Conservation (phyloP, 1,284 basidiomycete genomes). For the Ceratobasidium papillatum region DNA sequence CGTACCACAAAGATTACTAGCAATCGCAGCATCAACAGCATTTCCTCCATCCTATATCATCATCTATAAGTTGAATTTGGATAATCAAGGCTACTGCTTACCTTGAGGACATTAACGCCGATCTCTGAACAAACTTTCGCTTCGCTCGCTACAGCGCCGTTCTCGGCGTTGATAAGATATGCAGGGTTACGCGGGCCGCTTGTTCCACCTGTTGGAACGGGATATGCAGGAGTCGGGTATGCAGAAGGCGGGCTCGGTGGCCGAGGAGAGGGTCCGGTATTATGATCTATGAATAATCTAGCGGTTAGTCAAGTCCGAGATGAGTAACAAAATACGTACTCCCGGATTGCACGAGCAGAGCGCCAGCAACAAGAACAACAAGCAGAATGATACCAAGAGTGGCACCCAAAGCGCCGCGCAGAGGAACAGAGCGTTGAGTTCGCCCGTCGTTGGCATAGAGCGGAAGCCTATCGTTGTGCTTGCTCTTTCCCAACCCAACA, state of each 20-base stretch:
- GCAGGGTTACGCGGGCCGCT: conserved; percentile 65
- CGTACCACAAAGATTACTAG: conserved; percentile 74
- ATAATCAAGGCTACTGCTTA: not conserved
- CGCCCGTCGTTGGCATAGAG: conserved; percentile 26
- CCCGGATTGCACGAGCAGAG: conserved; percentile 39
- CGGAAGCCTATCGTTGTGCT: conserved; percentile 44
- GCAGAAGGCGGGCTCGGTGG: conserved; percentile 44
- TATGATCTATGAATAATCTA: conserved; percentile 49
- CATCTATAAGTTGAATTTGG: not conserved
- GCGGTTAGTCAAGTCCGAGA: not conserved
- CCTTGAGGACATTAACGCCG: conserved; percentile 75
- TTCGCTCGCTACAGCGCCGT: conserved; percentile 89
- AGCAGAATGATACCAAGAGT: conserved; percentile 40
- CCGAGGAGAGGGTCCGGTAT: conserved; percentile 51
- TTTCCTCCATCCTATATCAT: conserved; percentile 73
- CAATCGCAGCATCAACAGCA: conserved; percentile 88
- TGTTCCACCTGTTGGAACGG: conserved; percentile 41
- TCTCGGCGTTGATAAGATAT: conserved; percentile 72
- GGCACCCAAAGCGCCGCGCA: conserved; percentile 25
- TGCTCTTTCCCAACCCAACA: conserved; percentile 18
- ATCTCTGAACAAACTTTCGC: conserved; percentile 84
- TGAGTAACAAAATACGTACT: conserved; percentile 1
- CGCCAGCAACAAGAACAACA: conserved; percentile 45
- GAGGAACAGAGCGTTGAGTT: conserved; percentile 23
- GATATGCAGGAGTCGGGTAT: conserved; percentile 38